These are phyloP conservation scores for Pythium monospermum DNA, from an alignment of 352 stramenopile genomes.

Conservation along the genomic window DNA sequence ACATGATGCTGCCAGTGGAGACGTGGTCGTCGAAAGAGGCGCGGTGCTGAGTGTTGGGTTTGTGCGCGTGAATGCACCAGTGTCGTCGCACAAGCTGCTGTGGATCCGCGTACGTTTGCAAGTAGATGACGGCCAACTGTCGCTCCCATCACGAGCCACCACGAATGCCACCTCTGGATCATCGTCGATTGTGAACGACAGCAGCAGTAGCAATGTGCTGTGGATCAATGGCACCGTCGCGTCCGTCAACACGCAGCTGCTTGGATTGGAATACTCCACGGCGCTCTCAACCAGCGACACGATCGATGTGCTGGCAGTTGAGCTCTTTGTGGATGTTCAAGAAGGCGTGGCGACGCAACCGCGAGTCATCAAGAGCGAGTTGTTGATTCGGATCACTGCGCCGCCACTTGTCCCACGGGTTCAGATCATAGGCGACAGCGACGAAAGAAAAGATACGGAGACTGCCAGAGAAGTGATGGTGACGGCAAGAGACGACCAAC, in stretches of 20 bases:
- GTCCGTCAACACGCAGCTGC: conserved; percentile 12
- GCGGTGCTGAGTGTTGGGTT: neutral
- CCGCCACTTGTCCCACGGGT: conserved; percentile 7
- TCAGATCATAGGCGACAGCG: neutral
- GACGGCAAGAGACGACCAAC: neutral
- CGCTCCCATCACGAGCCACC: too few relatives aligned
- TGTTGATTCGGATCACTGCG: conserved; percentile 4
- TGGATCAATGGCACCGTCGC: conserved; percentile 29
- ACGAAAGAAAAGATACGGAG: neutral
- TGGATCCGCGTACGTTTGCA: neutral
- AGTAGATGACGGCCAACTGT: neutral
- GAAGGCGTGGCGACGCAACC: too few relatives aligned
- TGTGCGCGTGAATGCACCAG: neutral
- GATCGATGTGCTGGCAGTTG: conserved; percentile 2
- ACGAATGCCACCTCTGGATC: too few relatives aligned
- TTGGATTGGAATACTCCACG: conserved; percentile 4
- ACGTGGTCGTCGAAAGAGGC: conserved; percentile 1
- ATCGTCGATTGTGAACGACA: neutral
- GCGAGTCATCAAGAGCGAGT: conserved; percentile 1
- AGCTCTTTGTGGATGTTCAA: neutral
- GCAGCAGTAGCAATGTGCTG: neutral
- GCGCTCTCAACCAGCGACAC: neutral
- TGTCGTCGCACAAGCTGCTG: neutral
- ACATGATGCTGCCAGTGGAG: neutral
- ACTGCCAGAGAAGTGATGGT: neutral